Evolutionary conservation across 805 yeast genomes (phyloP).

Genomic region (Ogataea glucozyma): DNA sequence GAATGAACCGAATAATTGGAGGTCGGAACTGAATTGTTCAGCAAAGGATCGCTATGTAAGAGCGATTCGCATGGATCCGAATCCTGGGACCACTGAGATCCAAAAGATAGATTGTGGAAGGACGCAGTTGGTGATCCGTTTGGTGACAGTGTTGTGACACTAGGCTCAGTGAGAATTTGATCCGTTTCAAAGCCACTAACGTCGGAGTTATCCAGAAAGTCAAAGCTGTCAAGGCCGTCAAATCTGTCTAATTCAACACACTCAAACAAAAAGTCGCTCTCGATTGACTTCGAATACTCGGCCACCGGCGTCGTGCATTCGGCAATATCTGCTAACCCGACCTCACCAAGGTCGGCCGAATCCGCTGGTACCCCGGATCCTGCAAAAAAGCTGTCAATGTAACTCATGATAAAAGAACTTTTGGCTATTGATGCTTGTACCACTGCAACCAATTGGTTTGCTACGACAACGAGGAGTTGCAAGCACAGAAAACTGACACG

Average conservation of each 20-base stretch:
- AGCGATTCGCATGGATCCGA: not conserved
- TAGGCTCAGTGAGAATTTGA: not conserved
- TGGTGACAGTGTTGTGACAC: not conserved
- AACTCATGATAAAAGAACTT: constrained; percentile 1
- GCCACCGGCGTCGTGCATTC: not conserved
- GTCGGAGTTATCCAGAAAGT: not conserved
- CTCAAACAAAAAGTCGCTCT: not conserved
- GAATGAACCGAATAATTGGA: not conserved
- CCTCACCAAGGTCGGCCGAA: not conserved
- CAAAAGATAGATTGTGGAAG: not conserved
- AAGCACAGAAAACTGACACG: not conserved
- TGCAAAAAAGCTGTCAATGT: not conserved
- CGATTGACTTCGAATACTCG: not conserved
- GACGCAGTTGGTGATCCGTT: constrained; percentile 1
- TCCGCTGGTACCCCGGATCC: not conserved
- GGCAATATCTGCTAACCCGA: not conserved
- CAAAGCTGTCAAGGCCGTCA: not conserved
- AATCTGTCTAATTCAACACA: not conserved
- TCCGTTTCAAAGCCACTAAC: constrained; percentile 2
- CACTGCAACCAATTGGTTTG: too few species aligned
- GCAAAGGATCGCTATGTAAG: not conserved
- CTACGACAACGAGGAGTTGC: too few species aligned
- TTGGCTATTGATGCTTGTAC: too few species aligned
- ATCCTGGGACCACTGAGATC: too few species aligned
- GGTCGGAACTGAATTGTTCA: too few species aligned